Evolutionary conservation across 768 basidiomycete genomes (phyloP), one percentile per base, ranked within the genome.

Genomic region (Russula virescens): DNA sequence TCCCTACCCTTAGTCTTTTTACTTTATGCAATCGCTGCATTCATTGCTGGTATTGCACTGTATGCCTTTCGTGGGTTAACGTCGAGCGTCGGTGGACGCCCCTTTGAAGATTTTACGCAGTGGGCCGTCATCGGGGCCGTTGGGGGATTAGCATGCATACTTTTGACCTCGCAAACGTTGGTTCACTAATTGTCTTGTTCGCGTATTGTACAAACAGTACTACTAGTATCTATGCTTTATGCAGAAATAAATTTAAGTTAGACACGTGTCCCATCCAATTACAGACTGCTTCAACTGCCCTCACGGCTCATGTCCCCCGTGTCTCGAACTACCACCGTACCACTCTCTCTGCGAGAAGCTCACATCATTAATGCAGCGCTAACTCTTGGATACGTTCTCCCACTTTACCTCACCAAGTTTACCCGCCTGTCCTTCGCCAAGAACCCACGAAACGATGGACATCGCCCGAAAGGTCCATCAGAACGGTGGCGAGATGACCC

Each of bases 401-500:
- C 88, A 7, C 78, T 96, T 43, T 96, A 96, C 74, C 68, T 91
- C 61, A 85, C 80, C 35, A 88, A 84, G 70, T 77, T 81, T 65
- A 78, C 84, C 13, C 80, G 89, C 47, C 76, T 87, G 34, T 79
- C 77, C 11, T 84, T 83, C 71, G 70, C 78, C 69, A 72, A 34
- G 67, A 75, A 51, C 68, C 28, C 42, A 18, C 14, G 49, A 71
- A 63, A 60, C 19, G 26, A 58, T 35, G 55, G 63, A 58, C 62
- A 72, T 71, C 42, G 70, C 66, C 31, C 67, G 72, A 75, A 73
- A 64, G 66, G 75, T 55, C 68, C 60, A 28, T 69, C 78, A 48
- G 83, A 84, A 60, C 76, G 80, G 23, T 86, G 83, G 82, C 80
- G 95, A 64, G 88, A 98, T 71, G 89, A 96, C 69, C 87, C 94